Conservation (phyloP, 768 basidiomycete species). For the Trametes punicea region DNA sequence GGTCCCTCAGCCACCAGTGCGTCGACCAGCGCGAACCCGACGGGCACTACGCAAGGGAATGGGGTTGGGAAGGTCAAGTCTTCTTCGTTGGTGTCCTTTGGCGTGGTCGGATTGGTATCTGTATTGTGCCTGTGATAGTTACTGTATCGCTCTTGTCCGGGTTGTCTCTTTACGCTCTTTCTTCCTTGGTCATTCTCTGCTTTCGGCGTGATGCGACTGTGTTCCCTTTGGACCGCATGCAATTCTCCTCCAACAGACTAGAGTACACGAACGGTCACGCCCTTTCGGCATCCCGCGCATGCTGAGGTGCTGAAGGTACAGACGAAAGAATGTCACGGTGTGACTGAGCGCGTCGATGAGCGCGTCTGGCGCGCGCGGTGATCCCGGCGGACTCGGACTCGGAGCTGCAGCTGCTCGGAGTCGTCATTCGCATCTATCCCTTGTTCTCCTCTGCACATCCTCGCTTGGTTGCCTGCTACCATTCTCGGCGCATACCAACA, state of each 20-base stretch:
- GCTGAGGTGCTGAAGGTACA: too few relatives aligned
- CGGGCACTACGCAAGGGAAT: background rate
- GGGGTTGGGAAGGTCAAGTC: constrained; percentile 1
- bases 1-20: background rate
- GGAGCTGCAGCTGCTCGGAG: background rate
- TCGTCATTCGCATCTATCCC: background rate
- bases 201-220: background rate
- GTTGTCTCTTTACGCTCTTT: too few relatives aligned
- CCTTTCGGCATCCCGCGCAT: too few relatives aligned
- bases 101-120: constrained; percentile 7
- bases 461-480: background rate
- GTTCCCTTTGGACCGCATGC: background rate
- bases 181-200: background rate
- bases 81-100: constrained; percentile 5
- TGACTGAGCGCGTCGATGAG: constrained; percentile 17
- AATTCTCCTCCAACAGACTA: too few relatives aligned
- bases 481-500: background rate
- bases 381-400: background rate
- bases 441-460: background rate
- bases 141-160: background rate
- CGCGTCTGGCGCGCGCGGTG: constrained; percentile 14
- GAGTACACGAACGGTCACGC: too few relatives aligned
- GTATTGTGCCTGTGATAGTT: constrained; percentile 13
- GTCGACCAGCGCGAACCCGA: background rate
- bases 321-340: constrained; percentile 13